Evolutionary conservation across 495 filamentous ascomycete species (phyloP), one percentile per base, ranked within the genome.

Genomic region (Penicilliopsis zonata): DNA sequence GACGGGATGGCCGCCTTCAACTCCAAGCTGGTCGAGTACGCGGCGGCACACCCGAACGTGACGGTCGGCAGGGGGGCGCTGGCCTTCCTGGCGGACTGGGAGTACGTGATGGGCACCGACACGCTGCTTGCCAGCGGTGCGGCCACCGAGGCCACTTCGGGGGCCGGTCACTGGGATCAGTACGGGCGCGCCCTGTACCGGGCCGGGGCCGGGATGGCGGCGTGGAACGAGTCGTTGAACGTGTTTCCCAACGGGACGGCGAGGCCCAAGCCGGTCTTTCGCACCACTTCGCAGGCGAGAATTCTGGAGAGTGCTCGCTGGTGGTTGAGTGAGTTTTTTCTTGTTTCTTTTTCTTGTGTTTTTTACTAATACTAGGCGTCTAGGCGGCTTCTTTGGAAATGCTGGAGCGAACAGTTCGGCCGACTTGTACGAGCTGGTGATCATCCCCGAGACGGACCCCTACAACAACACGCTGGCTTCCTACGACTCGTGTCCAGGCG

Each of bases 171-270:
- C 38, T 72, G 69, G 70, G 63, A 59, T 32, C 42, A 57, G n/a
- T 74, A 74, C 31, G 69, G 69, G 3, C 53, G 69, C 17, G 47
- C 56, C 6, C 38, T 72, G 12, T 72, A 63, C 39, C 62, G 60
- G 18, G 64, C 69, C 6, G 44, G 49, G 2, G 20, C 41, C 12
- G 61, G 54, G 7, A 49, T 64, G 18, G 38, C 60, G 0, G 34
- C 45, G 2, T 74, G 65, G 49, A 56, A 67, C 35, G 37, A 50
- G 6, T 55, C 49, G 17, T 28, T 61, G 36, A 61, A 59, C 35
- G 44, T 53, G 16, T 65, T 49, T 38, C 42, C 54, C 0, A 69
- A 71, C 45, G 65, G 59, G 5, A 68, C 63, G 8, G 38, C 48
- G 2, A 47, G 62, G 3, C 44, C 55, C 0, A 69, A 61, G 34